Base-by-base conservation (phyloP, 2,329 filamentous ascomycete genomes). In the Diaporthe sp. region DNA sequence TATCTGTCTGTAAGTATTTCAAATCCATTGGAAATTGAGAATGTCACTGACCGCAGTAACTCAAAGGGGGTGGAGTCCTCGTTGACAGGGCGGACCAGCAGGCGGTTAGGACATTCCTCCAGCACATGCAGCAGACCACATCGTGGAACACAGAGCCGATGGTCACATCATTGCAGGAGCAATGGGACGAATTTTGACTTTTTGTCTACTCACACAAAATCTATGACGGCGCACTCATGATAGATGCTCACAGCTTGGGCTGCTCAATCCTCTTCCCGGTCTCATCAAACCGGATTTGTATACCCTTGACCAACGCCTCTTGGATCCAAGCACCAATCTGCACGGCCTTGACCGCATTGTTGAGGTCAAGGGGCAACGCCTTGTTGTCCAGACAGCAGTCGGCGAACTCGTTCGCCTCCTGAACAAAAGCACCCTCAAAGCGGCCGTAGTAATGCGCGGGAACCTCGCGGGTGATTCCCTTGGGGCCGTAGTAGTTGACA, bases 351-450 rank as follows among this genome's bases (percentile, higher is more conserved):
- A 67, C n/a, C 13, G 74, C 71, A n/a, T 67, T 58, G 42, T 28
- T 42, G 13, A 76, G 28, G 19, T 74, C 60, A 15, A 74, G 47
- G 30, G 74, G 74, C 25, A 76, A 25, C 7, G 66, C 35, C 40
- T 38, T 74, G 57, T 69, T 45, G 25, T 75, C 69, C 13, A 76
- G 38, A 25, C 71, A 74, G 42, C 58, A 60, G 10, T 45, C 74
- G 30, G 74, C 70, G 40, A 76, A 76, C 38, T 76, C 74, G 33
- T 74, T 76, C 1, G 74, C 42, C 58, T 76, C 74, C 22, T 35
- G n/a, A 10, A 76, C 66, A 33, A 76, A 76, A 30, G 71, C 55
- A 3, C 40, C 17, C 55, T 71, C 64, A 22, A 74, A 74, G 47
- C 70, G 73, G 33, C 57, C 69, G n/a, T 75, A 72, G 47, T 75